These are phyloP conservation scores for Pleomassaria siparia DNA, from an alignment of 2,329 filamentous ascomycete species.

Conservation along the genomic window DNA sequence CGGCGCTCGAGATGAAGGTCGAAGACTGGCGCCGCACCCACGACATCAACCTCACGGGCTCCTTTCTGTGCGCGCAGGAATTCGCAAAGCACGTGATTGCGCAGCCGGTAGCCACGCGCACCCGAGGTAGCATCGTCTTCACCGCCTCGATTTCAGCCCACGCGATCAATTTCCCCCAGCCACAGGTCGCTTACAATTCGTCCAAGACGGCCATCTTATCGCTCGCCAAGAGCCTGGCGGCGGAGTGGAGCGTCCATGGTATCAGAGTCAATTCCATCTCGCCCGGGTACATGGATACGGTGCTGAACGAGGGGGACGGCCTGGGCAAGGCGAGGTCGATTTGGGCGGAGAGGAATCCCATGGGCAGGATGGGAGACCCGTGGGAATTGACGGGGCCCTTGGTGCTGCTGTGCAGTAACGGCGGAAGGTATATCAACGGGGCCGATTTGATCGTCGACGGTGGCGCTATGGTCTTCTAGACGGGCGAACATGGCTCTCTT, in stretches of 20 bases:
- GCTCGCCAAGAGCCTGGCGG: constrained; percentile 66
- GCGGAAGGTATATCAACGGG: constrained; percentile 69
- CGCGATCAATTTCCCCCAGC: constrained; percentile 70
- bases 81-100: constrained; percentile 47
- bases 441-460: constrained; percentile 68
- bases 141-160: constrained; percentile 70
- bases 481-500: too few species aligned
- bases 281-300: constrained; percentile 77
- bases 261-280: constrained; percentile 71
- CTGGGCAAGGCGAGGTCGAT: constrained; percentile 55
- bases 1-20: constrained; percentile 61
- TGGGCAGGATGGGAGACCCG: constrained; percentile 65
- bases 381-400: constrained; percentile 65
- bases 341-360: constrained; percentile 63
- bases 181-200: constrained; percentile 71
- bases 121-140: constrained; percentile 65
- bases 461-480: constrained; percentile 37
- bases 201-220: constrained; percentile 68
- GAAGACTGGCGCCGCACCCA: constrained; percentile 64
- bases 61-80: constrained; percentile 71
- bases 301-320: constrained; percentile 67
- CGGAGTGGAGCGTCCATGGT: constrained; percentile 71
- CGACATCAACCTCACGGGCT: constrained; percentile 72
- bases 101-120: constrained; percentile 27
- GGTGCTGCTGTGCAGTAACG: constrained; percentile 61